Evolutionary conservation across 352 stramenopile species (phyloP).

Genomic region (Pythium utonaiense): DNA sequence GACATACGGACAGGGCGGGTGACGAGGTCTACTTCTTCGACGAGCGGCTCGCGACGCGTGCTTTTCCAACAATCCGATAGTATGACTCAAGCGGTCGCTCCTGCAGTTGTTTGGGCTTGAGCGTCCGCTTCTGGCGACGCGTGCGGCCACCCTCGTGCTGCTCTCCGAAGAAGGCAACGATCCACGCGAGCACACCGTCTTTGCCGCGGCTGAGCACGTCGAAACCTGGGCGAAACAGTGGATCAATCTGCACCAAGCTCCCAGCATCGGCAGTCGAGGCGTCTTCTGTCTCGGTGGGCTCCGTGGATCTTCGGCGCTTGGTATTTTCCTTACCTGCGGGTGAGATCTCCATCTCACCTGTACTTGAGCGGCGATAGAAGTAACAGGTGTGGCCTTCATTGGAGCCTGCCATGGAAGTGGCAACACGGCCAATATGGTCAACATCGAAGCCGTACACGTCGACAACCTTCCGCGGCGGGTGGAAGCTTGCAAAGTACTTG

Average conservation of each 20-base stretch:
- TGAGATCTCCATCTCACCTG: constrained; percentile 9
- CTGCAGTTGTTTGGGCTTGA: constrained; percentile 31
- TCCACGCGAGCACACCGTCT: constrained; percentile 71
- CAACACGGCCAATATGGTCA: constrained; percentile 85
- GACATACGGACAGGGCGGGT: not conserved
- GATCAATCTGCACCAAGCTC: constrained; percentile 53
- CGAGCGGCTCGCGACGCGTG: constrained; percentile 26
- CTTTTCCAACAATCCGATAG: constrained; percentile 67
- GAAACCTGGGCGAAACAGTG: constrained; percentile 75
- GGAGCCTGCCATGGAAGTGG: constrained; percentile 94
- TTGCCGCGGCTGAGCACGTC: constrained; percentile 72
- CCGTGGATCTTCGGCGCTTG: constrained; percentile 19
- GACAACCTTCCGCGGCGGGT: constrained; percentile 89
- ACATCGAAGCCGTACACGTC: constrained; percentile 93
- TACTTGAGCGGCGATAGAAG: constrained; percentile 85
- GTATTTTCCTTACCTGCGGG: constrained; percentile 12
- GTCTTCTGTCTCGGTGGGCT: constrained; percentile 24
- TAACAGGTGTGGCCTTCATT: constrained; percentile 96
- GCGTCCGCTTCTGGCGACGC: constrained; percentile 42
- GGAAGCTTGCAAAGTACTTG: constrained; percentile 95
- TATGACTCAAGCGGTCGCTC: constrained; percentile 73
- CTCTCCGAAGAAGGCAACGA: constrained; percentile 67
- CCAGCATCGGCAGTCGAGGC: constrained; percentile 3
- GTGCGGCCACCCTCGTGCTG: constrained; percentile 62
- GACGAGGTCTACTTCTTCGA: constrained; percentile 20